Evolutionary conservation across 257 asterid species (phyloP).

Genomic region (Mentha longifolia): DNA sequence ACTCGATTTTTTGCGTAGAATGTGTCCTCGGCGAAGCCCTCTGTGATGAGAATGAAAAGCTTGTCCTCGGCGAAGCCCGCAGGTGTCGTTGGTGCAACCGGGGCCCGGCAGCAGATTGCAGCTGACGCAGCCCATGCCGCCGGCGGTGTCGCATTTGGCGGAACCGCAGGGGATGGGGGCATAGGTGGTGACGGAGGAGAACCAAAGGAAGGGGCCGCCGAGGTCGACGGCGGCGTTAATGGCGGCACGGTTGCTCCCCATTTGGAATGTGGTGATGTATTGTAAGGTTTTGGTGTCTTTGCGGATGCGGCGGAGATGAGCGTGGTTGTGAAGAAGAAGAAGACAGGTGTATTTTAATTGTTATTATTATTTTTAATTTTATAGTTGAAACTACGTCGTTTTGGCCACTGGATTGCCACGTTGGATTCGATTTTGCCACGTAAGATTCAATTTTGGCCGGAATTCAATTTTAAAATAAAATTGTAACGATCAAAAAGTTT

Average conservation of each 20-base stretch:
- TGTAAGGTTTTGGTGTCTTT: constrained; percentile 47
- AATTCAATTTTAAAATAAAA: too few relatives aligned
- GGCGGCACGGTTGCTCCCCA: constrained; percentile 46
- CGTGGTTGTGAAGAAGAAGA: constrained; percentile 14
- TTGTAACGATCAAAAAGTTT: too few relatives aligned
- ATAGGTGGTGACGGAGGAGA: constrained; percentile 37
- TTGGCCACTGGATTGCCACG: too few relatives aligned
- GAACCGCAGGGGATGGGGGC: constrained; percentile 46
- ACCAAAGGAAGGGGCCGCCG: constrained; percentile 47
- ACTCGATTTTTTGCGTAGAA: neutral
- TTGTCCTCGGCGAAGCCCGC: too few relatives aligned
- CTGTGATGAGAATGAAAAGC: constrained; percentile 28
- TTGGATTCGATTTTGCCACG: too few relatives aligned
- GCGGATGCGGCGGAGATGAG: constrained; percentile 25
- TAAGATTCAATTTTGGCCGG: too few relatives aligned
- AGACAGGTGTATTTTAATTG: too few relatives aligned
- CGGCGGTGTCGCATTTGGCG: constrained; percentile 32
- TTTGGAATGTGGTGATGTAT: constrained; percentile 43
- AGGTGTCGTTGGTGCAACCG: constrained; percentile 52
- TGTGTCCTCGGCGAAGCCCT: constrained; percentile 41
- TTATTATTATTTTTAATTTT: too few relatives aligned
- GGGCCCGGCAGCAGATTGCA: constrained; percentile 44
- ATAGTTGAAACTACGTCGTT: too few relatives aligned
- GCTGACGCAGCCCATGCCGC: constrained; percentile 39
- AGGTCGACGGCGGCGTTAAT: constrained; percentile 47